phyloP scores from a whole-genome alignment of 345 rosid species.

The Rhodamnia rubescens region DNA sequence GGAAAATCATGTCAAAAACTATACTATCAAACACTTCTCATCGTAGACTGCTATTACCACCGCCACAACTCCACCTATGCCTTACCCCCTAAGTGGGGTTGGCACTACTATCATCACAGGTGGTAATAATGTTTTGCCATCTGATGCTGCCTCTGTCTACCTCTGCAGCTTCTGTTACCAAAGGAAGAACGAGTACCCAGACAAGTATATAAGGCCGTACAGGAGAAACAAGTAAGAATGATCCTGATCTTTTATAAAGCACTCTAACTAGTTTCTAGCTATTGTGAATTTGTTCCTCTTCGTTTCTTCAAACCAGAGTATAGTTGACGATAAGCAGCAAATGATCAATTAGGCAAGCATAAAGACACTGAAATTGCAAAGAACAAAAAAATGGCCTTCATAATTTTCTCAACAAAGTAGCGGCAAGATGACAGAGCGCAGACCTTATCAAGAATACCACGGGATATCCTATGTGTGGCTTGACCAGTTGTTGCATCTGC shows the following conservation, averaged over 20 bases:
- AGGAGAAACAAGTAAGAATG: neutral
- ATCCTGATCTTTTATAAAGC: neutral
- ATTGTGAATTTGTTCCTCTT: neutral
- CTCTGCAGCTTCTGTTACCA: neutral
- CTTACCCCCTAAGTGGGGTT: neutral
- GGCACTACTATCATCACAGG: neutral
- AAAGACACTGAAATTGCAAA: neutral
- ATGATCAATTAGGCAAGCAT: neutral
- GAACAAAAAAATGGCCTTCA: neutral
- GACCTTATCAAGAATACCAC: constrained; percentile 82
- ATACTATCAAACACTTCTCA: neutral
- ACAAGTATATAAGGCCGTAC: neutral
- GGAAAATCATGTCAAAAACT: neutral
- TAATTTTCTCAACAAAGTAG: neutral
- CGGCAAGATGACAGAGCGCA: neutral
- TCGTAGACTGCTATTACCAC: neutral
- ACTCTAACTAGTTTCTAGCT: neutral
- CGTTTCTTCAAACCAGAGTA: neutral
- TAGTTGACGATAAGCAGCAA: neutral
- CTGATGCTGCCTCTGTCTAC: neutral
- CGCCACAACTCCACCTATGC: neutral
- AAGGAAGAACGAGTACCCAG: neutral
- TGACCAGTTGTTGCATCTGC: constrained; percentile 69
- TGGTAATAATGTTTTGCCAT: neutral
- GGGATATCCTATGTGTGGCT: constrained; percentile 69